Conservation (phyloP, 495 filamentous ascomycete species). For the Aspergillus ellipticus region DNA sequence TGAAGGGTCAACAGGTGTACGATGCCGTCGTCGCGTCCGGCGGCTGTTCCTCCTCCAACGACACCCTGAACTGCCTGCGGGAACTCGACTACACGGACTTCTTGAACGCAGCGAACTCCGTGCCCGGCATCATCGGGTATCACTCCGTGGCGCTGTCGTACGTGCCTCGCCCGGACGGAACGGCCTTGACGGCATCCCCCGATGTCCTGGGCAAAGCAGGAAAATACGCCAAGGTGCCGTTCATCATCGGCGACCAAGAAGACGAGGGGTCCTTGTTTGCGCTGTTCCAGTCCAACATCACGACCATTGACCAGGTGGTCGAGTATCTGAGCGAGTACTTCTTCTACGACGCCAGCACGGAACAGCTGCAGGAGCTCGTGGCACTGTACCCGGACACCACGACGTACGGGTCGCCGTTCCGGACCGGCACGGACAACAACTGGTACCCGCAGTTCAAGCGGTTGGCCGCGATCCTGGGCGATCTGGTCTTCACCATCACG, state of each 20-base stretch:
- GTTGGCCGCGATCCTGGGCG: conserved; percentile 70
- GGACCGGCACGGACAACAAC: conserved; percentile 58
- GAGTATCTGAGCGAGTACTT: conserved; percentile 55
- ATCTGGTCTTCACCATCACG: conserved; percentile 62
- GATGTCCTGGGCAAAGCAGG: conserved; percentile 47
- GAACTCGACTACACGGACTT: conserved; percentile 54
- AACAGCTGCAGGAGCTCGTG: conserved; percentile 50
- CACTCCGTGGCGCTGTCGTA: conserved; percentile 61
- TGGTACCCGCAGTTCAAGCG: conserved; percentile 74
- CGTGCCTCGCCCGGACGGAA: conserved; percentile 62
- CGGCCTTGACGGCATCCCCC: conserved; percentile 50
- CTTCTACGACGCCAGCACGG: conserved; percentile 48
- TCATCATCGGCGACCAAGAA: conserved; percentile 56
- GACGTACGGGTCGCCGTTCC: conserved; percentile 59
- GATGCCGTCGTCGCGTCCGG: conserved; percentile 56
- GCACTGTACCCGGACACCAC: conserved; percentile 50
- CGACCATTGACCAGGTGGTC: conserved; percentile 50
- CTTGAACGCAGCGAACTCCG: conserved; percentile 62
- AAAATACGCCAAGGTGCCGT: conserved; percentile 55
- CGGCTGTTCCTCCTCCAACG: conserved; percentile 52
- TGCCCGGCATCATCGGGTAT: conserved; percentile 61
- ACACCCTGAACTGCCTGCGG: conserved; percentile 64
- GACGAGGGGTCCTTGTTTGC: conserved; percentile 64
- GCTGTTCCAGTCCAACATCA: conserved; percentile 62
- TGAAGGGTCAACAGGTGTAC: conserved; percentile 61